These are phyloP conservation scores for Blastobotrys peoriensis DNA, from an alignment of 805 yeast genomes.

Conservation along the genomic window DNA sequence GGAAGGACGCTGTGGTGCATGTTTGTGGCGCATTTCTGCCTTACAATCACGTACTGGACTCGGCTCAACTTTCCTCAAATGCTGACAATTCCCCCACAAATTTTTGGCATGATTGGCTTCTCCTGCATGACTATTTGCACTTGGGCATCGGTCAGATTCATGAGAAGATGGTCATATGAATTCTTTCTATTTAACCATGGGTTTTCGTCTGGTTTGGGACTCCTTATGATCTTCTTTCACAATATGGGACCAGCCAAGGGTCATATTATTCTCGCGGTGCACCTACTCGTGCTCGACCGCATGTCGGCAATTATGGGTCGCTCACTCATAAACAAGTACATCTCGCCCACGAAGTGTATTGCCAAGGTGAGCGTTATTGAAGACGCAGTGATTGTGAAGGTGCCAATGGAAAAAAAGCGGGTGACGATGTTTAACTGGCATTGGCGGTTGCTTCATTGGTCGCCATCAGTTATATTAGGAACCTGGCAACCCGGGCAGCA, in stretches of 20 bases:
- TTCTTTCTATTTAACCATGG: conserved; percentile 41
- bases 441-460: conserved; percentile 26
- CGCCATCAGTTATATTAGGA: conserved; percentile 32
- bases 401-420: conserved; percentile 27
- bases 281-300: conserved; percentile 38
- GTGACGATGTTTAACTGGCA: conserved; percentile 21
- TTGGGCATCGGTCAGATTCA: conserved; percentile 33
- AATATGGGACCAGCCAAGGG: conserved; percentile 31
- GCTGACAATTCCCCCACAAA: conserved; percentile 44
- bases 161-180: conserved; percentile 39
- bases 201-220: conserved; percentile 37
- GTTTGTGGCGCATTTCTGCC: conserved; percentile 34
- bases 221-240: conserved; percentile 39
- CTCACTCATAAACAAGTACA: conserved; percentile 31
- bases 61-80: conserved; percentile 33
- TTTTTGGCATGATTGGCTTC: conserved; percentile 45
- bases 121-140: conserved; percentile 34
- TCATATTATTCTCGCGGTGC: conserved; percentile 37
- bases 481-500: conserved; percentile 47
- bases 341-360: conserved; percentile 35
- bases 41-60: conserved; percentile 38
- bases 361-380: conserved; percentile 38
- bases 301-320: conserved; percentile 28
- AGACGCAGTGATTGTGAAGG: conserved; percentile 34
- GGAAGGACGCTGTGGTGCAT: conserved; percentile 36